Evolutionary conservation across 2,329 filamentous ascomycete species (phyloP), one percentile per base, ranked within the genome.

Genomic region (Pyrenophora seminiperda): DNA sequence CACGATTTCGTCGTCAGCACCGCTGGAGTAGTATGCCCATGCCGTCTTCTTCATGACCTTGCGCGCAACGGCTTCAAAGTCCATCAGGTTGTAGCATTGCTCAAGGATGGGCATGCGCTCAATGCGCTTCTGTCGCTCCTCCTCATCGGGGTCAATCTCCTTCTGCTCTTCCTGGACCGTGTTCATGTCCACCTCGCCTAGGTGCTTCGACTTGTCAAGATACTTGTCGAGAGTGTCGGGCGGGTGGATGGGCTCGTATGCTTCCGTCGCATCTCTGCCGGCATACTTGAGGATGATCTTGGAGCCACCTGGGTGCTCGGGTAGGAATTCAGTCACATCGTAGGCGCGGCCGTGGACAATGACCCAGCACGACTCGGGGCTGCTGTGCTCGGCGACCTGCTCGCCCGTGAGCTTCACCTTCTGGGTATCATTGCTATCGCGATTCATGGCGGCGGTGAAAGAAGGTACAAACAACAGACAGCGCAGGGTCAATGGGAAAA

Each of bases 11-110:
- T 95, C 90, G 68, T 94, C 90, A 0, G 93, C 91, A 48, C 90
- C 93, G 68, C 89, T 94, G 1, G 91, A 96, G 75, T 99, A 99
- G 77, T 99, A 99, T 19, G 89, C 94, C 94, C 94, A 99, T 0
- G 93, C 93, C 1, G 87, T 88, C 78, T 89, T 95, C 83, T 96
- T 97, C 93, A 97, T 97, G 48, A 95, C 85, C 31, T 85, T 81
- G 64, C 88, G 86, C 4, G 94, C 94, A 29, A 97, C 93, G 3
- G 90, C 86, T 80, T 99, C 94, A 72, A 99, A 99, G 76, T 99
- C 94, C 62, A 80, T 73, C 10, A 75, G 63, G 58, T 76, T 79
- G 58, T 80, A 73, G 50, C 79, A 73, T 41, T 76, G 70, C 52
- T 74, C 69, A 15, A 81, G 65, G 9, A 77, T 72, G 3, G 78